These are phyloP conservation scores for Pezizomycotina sp. DNA, from an alignment of 2,329 filamentous ascomycete genomes.

Conservation along the genomic window DNA sequence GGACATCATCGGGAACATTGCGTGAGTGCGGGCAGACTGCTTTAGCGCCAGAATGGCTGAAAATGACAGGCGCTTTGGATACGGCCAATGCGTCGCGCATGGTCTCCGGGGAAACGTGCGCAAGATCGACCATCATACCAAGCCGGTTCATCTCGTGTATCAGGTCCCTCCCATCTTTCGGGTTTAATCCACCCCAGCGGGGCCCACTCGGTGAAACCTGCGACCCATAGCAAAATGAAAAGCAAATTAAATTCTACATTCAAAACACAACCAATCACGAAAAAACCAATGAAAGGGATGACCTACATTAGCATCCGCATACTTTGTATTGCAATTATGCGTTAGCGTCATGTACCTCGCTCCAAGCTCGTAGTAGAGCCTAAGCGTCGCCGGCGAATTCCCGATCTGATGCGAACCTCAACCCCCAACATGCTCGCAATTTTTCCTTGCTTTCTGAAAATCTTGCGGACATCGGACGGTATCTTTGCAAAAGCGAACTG, in stretches of 20 bases:
- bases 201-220: conserved; percentile 34
- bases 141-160: conserved; percentile 84
- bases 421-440: conserved; percentile 66
- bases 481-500: conserved; percentile 47
- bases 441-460: conserved; percentile 27
- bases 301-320: conserved; percentile 56
- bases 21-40: conserved; percentile 71
- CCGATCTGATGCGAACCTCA: conserved; percentile 85
- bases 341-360: conserved; percentile 79
- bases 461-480: conserved; percentile 31
- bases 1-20: conserved; percentile 73
- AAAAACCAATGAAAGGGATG: conserved; percentile 21
- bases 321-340: conserved; percentile 85
- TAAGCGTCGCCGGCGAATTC: conserved; percentile 60
- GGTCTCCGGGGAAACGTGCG: conserved; percentile 62
- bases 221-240: too few species aligned
- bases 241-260: too few species aligned
- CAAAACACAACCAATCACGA: conserved; percentile 30
- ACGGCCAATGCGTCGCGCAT: conserved; percentile 64
- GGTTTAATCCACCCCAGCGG: conserved; percentile 55
- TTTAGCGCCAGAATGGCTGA: conserved; percentile 71
- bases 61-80: conserved; percentile 60
- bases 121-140: conserved; percentile 83
- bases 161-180: conserved; percentile 44
- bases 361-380: conserved; percentile 59